Evolutionary conservation across 495 filamentous ascomycete genomes (phyloP), one percentile per base, ranked within the genome.

Genomic region (Neurospora sp.): DNA sequence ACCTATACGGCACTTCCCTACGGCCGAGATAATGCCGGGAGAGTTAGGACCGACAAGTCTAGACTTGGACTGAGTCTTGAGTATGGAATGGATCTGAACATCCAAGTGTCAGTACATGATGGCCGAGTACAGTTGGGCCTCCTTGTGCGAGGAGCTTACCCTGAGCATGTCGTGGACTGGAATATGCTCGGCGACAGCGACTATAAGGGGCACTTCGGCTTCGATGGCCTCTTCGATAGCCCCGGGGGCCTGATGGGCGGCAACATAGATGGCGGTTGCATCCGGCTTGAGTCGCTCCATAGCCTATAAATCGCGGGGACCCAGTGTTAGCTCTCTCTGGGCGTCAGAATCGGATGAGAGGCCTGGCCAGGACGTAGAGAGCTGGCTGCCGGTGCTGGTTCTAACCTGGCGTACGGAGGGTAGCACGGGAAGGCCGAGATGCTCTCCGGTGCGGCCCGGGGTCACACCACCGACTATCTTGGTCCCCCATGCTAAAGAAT

Each of bases 221-320:
- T 93, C 93, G 70, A 97, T 93, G 0, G 94, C 93, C 77, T 97
- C 92, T 78, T 94, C 91, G 77, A 97, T 96, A 9, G 94, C 94
- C 44, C 82, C 82, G 2, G 90, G 85, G 7, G 94, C 93, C 74
- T 92, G 88, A 70, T 90, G 88, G 27, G 94, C 94, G 2, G 94
- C 89, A 18, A 97, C 94, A 76, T 94, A 97, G 31, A 97, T 91
- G 5, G 90, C 93, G 3, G 94, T 95, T 6, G 93, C 94, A 82
- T 96, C 90, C 3, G 94, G 94, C 74, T 91, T 93, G 5, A 94
- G 84, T 74, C 87, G 83, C 75, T 92, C 86, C 81, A 92, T 90
- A 11, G 94, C 93, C 90, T 92, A 70, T 66, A 66, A 62, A 27
- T 31, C 44, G 44, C 8, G 18, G n/a, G 1, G 39, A 12, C 2